Conservation (phyloP, 768 basidiomycete genomes). For the Sutorius australiensis region DNA sequence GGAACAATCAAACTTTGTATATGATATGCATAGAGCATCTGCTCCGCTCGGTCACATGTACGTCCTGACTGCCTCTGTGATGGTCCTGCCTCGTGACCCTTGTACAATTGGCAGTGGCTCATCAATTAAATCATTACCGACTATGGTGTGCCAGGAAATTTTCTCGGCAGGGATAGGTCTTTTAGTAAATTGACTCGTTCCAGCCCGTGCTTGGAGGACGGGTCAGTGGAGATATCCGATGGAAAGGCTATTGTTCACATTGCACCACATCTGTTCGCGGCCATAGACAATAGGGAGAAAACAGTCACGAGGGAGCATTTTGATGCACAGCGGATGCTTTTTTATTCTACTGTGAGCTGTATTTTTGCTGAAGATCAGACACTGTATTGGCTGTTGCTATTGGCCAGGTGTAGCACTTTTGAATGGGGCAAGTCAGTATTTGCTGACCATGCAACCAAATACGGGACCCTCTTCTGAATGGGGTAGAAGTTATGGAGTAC, state of each 20-base stretch:
- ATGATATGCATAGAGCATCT: neutral
- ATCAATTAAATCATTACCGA: neutral
- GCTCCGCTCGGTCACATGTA: neutral
- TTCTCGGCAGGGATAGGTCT: neutral
- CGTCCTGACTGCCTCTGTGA: neutral
- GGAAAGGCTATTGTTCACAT: neutral
- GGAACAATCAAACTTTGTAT: neutral
- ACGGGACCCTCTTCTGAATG: no score
- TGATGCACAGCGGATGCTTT: no score
- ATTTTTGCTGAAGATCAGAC: no score
- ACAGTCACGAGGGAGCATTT: neutral
- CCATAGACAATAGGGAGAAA: neutral
- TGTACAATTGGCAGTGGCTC: neutral
- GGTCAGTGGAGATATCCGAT: neutral
- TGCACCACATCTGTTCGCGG: neutral
- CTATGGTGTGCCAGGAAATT: neutral
- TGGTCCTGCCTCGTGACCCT: neutral
- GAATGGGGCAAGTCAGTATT: no score
- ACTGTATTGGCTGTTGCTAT: no score
- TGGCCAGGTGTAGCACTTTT: no score
- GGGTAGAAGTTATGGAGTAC: no score
- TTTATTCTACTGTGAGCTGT: no score
- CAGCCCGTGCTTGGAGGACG: neutral
- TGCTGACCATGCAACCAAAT: no score
- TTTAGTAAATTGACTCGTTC: neutral